phyloP scores from a whole-genome alignment of 2,329 filamentous ascomycete genomes.

The Magnaporthiopsis poae region DNA sequence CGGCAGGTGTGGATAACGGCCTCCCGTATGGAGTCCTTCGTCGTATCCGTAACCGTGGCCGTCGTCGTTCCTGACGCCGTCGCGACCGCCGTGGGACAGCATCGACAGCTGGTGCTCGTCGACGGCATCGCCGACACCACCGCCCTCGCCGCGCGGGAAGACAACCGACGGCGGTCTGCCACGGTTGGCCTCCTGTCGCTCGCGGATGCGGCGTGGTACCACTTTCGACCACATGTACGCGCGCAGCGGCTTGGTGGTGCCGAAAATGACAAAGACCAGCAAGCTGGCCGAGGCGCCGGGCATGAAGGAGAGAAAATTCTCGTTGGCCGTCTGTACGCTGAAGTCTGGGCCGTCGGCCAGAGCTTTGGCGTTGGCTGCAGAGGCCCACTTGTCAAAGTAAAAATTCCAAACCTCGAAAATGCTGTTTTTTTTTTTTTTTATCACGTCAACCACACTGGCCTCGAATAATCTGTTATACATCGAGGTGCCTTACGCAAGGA shows the following conservation, averaged over 20 bases:
- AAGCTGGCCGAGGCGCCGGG: conserved; percentile 28
- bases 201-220: conserved; percentile 13
- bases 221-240: conserved; percentile 19
- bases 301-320: conserved; percentile 25
- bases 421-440: background rate
- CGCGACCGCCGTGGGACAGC: background rate
- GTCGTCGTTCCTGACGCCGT: background rate
- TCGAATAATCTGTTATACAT: background rate
- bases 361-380: background rate
- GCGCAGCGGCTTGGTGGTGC: conserved; percentile 28
- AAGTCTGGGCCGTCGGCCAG: background rate
- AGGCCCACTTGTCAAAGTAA: background rate
- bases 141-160: background rate
- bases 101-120: background rate
- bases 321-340: background rate
- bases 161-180: background rate
- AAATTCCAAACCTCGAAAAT: conserved; percentile 1
- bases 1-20: background rate
- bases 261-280: conserved; percentile 30
- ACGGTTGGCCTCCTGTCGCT: background rate
- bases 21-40: too few relatives aligned
- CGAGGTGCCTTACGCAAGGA: conserved; percentile 24
- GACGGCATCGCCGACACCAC: too few relatives aligned
- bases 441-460: background rate
- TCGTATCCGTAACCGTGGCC: background rate